A percentile compares a stretch with the other conserved stretches of the same genome.
Conservation (phyloP, 2,329 filamentous ascomycete species). For the Alternaria incomplexa region DNA sequence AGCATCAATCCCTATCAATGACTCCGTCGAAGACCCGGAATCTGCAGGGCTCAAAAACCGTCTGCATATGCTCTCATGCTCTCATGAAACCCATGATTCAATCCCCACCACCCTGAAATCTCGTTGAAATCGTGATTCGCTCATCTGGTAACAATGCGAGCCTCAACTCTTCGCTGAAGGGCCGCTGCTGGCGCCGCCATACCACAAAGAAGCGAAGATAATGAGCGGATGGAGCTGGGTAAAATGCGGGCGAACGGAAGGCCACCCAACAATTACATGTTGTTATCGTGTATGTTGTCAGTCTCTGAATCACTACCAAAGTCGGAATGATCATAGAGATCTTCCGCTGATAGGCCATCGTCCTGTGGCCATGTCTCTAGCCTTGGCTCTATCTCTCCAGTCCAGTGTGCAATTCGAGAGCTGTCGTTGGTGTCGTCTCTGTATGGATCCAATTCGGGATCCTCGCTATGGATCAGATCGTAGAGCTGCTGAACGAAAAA, state of each 20-base stretch:
- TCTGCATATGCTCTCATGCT: neutral
- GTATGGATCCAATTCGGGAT: conserved; percentile 25
- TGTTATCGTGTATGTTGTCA: conserved; percentile 32
- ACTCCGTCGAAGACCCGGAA: neutral
- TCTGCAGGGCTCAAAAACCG: neutral
- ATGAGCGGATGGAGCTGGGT: neutral
- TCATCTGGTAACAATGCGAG: neutral
- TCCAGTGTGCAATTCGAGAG: conserved; percentile 30
- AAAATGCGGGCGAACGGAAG: neutral
- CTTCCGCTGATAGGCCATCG: conserved; percentile 38
- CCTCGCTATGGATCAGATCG: conserved; percentile 25
- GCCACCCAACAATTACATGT: conserved; percentile 4
- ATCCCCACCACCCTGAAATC: neutral
- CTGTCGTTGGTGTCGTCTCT: conserved; percentile 29
- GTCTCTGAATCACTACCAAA: conserved; percentile 48
- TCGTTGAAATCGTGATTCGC: neutral
- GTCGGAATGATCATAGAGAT: conserved; percentile 44
- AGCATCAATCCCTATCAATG: neutral
- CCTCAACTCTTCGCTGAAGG: neutral
- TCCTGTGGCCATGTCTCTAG: conserved; percentile 36
- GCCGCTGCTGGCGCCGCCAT: neutral
- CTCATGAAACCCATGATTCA: neutral
- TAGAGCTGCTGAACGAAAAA: conserved; percentile 28
- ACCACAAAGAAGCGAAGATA: neutral
- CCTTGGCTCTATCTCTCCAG: conserved; percentile 29